Conservation (phyloP, 192 early-diverging fungal genomes). For the Dissophora globulifera region DNA sequence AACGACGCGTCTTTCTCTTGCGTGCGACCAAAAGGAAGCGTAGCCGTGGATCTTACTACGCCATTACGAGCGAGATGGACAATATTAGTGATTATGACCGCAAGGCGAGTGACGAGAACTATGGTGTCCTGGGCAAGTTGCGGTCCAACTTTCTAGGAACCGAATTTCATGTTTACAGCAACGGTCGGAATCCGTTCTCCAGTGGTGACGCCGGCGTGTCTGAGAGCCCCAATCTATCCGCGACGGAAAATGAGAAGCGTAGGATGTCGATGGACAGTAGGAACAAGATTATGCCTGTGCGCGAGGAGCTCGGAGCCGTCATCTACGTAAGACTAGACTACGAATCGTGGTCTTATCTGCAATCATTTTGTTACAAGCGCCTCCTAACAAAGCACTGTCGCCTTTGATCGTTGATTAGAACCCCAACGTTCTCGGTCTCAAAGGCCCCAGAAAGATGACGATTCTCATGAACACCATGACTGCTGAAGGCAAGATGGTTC, state of each 20-base stretch:
- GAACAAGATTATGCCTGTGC: conserved; percentile 51
- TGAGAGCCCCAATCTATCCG: neutral
- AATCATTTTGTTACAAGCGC: too few species aligned
- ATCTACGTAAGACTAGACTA: conserved; percentile 76
- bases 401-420: conserved; percentile 63
- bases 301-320: conserved; percentile 80
- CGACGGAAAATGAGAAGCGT: conserved; percentile 10
- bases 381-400: too few species aligned
- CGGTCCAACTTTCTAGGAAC: conserved; percentile 91
- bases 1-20: conserved; percentile 64
- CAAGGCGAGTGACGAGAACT: conserved; percentile 28
- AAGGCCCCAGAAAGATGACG: conserved; percentile 94
- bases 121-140: conserved; percentile 26
- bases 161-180: conserved; percentile 79
- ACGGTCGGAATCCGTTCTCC: conserved; percentile 58
- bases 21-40: conserved; percentile 78
- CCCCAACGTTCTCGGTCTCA: conserved; percentile 86
- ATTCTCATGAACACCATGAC: conserved; percentile 80
- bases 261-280: conserved; percentile 14
- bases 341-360: too few species aligned
- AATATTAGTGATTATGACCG: conserved; percentile 16
- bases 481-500: conserved; percentile 63
- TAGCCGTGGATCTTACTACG: conserved; percentile 70
- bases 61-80: conserved; percentile 58
- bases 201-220: conserved; percentile 9